These are phyloP conservation scores for Paraglomus occultum DNA, from an alignment of 192 early-diverging fungal species.

Conservation along the genomic window DNA sequence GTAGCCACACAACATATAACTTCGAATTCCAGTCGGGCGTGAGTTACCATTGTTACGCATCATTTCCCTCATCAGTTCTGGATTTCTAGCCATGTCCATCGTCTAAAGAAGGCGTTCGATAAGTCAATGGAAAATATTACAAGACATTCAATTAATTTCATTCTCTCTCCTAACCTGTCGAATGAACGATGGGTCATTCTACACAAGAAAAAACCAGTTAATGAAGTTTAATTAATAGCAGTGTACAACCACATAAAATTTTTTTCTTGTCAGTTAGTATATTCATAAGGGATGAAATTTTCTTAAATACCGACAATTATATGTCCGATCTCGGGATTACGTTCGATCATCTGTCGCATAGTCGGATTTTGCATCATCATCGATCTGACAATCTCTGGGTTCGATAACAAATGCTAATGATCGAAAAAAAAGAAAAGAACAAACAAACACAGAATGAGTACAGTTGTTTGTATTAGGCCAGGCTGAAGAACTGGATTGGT, in stretches of 20 bases:
- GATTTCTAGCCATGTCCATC: constrained; percentile 53
- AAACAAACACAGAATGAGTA: neutral
- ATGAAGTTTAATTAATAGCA: neutral
- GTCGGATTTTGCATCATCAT: constrained; percentile 64
- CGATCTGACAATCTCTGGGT: constrained; percentile 54
- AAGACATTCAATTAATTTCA: neutral
- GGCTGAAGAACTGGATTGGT: too few relatives aligned
- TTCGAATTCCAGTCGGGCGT: too few relatives aligned
- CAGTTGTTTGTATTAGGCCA: too few relatives aligned
- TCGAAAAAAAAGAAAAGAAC: neutral
- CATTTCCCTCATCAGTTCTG: constrained; percentile 60
- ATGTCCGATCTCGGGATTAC: constrained; percentile 62
- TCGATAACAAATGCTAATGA: constrained; percentile 41
- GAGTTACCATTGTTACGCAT: constrained; percentile 53
- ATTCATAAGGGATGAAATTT: neutral
- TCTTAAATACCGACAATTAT: constrained; percentile 37
- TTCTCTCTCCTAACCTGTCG: constrained; percentile 42
- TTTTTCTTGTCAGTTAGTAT: too few relatives aligned
- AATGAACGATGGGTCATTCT: constrained; percentile 58
- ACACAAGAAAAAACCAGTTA: neutral
- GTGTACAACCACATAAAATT: neutral
- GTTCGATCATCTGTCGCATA: constrained; percentile 55
- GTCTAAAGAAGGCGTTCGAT: constrained; percentile 29
- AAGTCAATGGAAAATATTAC: neutral
- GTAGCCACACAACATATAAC: too few relatives aligned